These are phyloP conservation scores for Tricholoma sp. DNA, from an alignment of 768 basidiomycete genomes.

Conservation along the genomic window DNA sequence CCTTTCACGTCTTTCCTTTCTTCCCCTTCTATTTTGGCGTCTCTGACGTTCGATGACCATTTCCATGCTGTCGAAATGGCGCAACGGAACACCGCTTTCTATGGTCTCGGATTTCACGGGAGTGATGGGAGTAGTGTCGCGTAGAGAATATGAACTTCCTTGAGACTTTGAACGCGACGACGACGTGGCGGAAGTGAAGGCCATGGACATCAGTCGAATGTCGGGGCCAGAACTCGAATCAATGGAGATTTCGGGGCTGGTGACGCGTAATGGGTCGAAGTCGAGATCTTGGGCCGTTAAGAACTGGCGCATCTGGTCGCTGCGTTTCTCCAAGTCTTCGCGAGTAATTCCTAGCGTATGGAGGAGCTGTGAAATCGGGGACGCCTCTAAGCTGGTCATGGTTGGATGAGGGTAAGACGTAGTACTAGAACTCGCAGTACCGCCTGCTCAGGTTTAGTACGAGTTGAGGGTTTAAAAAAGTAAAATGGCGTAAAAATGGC, in stretches of 20 bases:
- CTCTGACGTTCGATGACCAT: conserved; percentile 71
- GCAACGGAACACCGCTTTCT: conserved; percentile 43
- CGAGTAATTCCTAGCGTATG: conserved; percentile 71
- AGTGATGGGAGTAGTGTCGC: conserved; percentile 51
- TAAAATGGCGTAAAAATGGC: not conserved
- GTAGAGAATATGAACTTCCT: conserved; percentile 43
- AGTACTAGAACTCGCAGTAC: not conserved
- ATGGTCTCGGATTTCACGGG: conserved; percentile 61
- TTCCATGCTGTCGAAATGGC: conserved; percentile 73
- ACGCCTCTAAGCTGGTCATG: conserved; percentile 42
- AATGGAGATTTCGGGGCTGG: conserved; percentile 30
- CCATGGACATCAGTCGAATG: conserved; percentile 30
- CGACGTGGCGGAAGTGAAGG: conserved; percentile 28
- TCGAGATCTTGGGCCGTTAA: conserved; percentile 49
- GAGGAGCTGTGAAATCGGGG: conserved; percentile 71
- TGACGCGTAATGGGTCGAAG: conserved; percentile 39
- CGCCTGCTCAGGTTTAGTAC: not conserved
- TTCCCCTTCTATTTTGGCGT: conserved; percentile 50
- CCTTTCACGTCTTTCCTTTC: conserved; percentile 41
- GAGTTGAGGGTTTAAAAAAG: not conserved
- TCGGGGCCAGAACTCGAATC: conserved; percentile 31
- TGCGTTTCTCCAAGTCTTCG: conserved; percentile 66
- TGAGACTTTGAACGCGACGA: conserved; percentile 41
- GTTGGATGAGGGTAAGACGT: conserved; percentile 2
- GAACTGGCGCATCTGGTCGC: conserved; percentile 78